A percentile compares a stretch with the other conserved stretches of the same genome.
phyloP scores from a whole-genome alignment of 202 grass and related monocot species.

The Thinopyrum obtusiflorum region DNA sequence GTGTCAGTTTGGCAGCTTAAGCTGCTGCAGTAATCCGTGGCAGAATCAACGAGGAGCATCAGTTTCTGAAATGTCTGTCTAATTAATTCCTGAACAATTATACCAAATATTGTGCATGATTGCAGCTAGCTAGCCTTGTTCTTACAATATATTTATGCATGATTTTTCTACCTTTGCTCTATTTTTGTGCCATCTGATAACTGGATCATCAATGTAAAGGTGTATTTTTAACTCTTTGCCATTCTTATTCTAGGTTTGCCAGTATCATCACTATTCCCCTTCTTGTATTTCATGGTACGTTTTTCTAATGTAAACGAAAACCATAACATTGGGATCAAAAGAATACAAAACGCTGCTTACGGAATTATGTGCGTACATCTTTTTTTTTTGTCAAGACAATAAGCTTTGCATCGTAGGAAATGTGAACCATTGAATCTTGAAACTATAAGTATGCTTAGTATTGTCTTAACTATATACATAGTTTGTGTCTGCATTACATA shows the following conservation, averaged over 20 bases:
- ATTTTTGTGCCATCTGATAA: background rate
- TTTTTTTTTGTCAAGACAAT: background rate
- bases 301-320: background rate
- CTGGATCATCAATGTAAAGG: background rate
- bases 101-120: background rate
- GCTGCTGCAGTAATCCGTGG: background rate
- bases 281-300: constrained; percentile 85
- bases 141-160: background rate
- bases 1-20: background rate
- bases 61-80: background rate
- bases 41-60: background rate
- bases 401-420: background rate
- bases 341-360: background rate
- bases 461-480: background rate
- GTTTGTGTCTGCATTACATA: background rate
- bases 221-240: background rate
- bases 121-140: background rate
- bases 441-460: background rate
- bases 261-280: constrained; percentile 65
- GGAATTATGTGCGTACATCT: background rate
- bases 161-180: background rate
- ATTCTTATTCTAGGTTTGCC: constrained; percentile 50
- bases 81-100: background rate
- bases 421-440: background rate
- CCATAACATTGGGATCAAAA: background rate